Evolutionary conservation across 192 early-diverging fungal species (phyloP).

Genomic region (Endogone sp.): DNA sequence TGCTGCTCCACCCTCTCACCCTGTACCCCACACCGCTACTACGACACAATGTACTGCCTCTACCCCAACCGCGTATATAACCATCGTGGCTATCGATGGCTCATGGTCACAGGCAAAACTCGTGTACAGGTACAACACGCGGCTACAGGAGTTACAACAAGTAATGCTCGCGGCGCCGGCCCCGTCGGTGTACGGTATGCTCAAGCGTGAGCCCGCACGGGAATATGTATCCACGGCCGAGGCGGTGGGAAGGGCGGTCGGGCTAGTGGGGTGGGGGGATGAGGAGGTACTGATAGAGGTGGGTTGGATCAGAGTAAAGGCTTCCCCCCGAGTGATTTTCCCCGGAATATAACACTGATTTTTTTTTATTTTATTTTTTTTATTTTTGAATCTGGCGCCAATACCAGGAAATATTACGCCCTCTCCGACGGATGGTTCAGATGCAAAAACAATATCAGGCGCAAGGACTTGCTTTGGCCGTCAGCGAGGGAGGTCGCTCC

Average conservation of each 20-base stretch:
- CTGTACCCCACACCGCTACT: not conserved
- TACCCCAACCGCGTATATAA: constrained; percentile 16
- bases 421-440: not conserved
- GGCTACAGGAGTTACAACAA: constrained; percentile 25
- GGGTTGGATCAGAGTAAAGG: not conserved
- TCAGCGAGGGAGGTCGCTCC: not conserved
- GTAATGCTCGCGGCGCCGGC: constrained; percentile 30
- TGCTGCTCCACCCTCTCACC: not conserved
- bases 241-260: constrained; percentile 28
- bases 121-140: constrained; percentile 33
- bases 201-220: constrained; percentile 30
- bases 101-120: constrained; percentile 37
- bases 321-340: not conserved
- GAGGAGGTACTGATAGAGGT: not conserved
- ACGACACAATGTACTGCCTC: constrained; percentile 9
- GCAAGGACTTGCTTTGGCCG: not conserved
- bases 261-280: constrained; percentile 22
- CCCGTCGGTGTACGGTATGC: constrained; percentile 27
- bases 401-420: not conserved
- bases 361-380: not conserved
- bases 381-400: too few species aligned
- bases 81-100: constrained; percentile 31
- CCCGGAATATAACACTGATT: not conserved
- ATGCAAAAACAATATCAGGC: not conserved
- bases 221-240: constrained; percentile 32